Evolutionary conservation across 2,329 filamentous ascomycete species (phyloP).

Genomic region (Pseudopyrenochaeta lycopersici): DNA sequence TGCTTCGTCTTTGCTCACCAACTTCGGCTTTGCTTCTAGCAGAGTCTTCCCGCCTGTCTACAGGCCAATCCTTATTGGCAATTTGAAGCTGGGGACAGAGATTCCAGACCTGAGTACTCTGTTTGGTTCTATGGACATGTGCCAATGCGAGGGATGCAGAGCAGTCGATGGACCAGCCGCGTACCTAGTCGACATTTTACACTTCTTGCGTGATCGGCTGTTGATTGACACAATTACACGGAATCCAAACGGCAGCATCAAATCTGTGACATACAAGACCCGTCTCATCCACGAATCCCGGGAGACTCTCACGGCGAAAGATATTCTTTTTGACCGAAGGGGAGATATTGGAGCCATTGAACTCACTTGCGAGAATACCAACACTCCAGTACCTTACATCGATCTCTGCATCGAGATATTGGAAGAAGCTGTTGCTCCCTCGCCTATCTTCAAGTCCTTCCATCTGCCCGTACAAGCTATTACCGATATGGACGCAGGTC

Average conservation of each 20-base stretch:
- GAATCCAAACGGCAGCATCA: too few relatives aligned
- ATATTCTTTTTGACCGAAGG: slow-evolving; percentile 29
- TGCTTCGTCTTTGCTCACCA: too few relatives aligned
- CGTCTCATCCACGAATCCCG: too few relatives aligned
- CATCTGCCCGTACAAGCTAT: too few relatives aligned
- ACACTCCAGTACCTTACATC: slow-evolving; percentile 38
- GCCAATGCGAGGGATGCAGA: slow-evolving; percentile 7
- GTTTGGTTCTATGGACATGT: slow-evolving; percentile 3
- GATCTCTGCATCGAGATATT: slow-evolving; percentile 40
- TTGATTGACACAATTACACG: neutral
- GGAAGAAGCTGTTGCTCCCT: neutral
- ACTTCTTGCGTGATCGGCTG: slow-evolving; percentile 10
- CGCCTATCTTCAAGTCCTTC: too few relatives aligned
- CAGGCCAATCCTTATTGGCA: too few relatives aligned
- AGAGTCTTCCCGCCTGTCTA: too few relatives aligned
- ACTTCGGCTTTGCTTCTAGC: too few relatives aligned
- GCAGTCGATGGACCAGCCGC: slow-evolving; percentile 18
- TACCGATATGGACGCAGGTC: too few relatives aligned
- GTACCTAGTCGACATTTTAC: slow-evolving; percentile 26
- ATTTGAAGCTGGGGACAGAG: neutral
- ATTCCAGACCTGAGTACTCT: neutral
- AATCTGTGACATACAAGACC: too few relatives aligned
- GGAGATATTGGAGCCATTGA: slow-evolving; percentile 36
- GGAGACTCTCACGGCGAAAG: neutral
- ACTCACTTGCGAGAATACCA: slow-evolving; percentile 39